Evolutionary conservation across 805 yeast species (phyloP), one percentile per base, ranked within the genome.

Genomic region (Saccharomycopsis sp.): DNA sequence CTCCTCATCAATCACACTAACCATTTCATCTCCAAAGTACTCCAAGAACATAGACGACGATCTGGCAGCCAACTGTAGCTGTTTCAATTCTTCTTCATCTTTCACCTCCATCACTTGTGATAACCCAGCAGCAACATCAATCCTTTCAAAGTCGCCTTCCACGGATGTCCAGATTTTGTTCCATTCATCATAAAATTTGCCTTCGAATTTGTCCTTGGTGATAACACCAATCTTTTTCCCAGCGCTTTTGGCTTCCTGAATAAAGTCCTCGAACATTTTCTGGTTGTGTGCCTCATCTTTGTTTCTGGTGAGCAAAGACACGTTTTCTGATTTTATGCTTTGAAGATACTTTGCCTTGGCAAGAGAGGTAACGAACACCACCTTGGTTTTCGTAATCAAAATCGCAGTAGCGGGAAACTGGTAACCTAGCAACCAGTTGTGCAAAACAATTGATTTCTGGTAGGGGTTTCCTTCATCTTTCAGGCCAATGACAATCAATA

Each of bases 331-430:
- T 25, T 69, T 65, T 53, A 86, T 67, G 4, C 74, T 71, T 32
- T 69, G 71, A 50, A 89, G 64, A 63, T 87, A 80, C 57, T 79
- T 84, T 31, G 94, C 86, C 61, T 89, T 89, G 5, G 85, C 85
- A 36, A 77, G 80, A 22, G 89, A 78, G 0, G 96, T 88, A 43
- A 88, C 68, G 41, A 89, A 64, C 3, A 75, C 59, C 29, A 76
- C 64, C 49, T 74, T 75, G 29, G 71, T 73, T 41, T 70, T 68
- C 3, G 82, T 71, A 43, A 88, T 62, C 38, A 70, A 75, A 39
- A 89, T 61, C 22, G 77, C 77, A 1, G 96, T 87, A 38, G 92
- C 92, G n/a, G 95, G 94, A 56, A 89, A 89, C 58, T 92, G 97
- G 58, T 88, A 89, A 3, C 96, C 95, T 36, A 89, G 63, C 40